Evolutionary conservation across 225 moss, liverwort and hornwort genomes (phyloP).

Genomic region (Bryum argenteum): DNA sequence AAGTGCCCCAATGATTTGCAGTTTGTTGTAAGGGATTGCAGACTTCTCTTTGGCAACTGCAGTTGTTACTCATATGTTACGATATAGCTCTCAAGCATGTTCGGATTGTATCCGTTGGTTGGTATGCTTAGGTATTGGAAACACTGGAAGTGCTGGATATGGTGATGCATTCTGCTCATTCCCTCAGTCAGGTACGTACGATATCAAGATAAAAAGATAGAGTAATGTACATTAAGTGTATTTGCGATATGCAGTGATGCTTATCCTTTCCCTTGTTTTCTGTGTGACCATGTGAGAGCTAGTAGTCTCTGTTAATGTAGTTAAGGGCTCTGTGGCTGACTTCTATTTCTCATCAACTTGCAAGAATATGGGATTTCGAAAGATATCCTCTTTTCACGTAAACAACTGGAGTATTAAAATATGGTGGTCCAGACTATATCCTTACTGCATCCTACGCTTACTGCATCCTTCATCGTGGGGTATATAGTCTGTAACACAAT

Average conservation of each 20-base stretch:
- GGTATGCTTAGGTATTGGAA: constrained; percentile 69
- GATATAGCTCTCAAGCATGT: neutral
- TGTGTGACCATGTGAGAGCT: constrained; percentile 3
- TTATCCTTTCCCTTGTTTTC: constrained; percentile 12
- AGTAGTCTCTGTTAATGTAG: constrained; percentile 11
- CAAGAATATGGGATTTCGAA: constrained; percentile 3
- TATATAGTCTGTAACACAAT: neutral
- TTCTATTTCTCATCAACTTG: constrained; percentile 23
- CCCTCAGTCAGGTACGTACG: constrained; percentile 65
- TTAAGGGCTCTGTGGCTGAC: constrained; percentile 9
- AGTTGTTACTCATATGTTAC: too few relatives aligned
- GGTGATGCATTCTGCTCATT: constrained; percentile 90
- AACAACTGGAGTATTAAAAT: neutral
- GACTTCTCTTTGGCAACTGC: neutral
- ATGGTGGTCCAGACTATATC: constrained; percentile 7
- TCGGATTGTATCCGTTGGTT: constrained; percentile 26
- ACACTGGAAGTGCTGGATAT: constrained; percentile 92
- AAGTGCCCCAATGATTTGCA: neutral
- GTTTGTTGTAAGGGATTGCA: neutral
- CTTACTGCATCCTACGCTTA: constrained; percentile 17
- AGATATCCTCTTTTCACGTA: constrained; percentile 7
- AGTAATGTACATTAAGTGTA: constrained; percentile 7
- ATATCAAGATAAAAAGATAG: constrained; percentile 11
- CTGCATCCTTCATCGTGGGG: constrained; percentile 18
- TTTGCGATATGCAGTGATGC: constrained; percentile 4